Base-by-base conservation (phyloP, 345 rosid genomes). In the Salix viminalis region DNA sequence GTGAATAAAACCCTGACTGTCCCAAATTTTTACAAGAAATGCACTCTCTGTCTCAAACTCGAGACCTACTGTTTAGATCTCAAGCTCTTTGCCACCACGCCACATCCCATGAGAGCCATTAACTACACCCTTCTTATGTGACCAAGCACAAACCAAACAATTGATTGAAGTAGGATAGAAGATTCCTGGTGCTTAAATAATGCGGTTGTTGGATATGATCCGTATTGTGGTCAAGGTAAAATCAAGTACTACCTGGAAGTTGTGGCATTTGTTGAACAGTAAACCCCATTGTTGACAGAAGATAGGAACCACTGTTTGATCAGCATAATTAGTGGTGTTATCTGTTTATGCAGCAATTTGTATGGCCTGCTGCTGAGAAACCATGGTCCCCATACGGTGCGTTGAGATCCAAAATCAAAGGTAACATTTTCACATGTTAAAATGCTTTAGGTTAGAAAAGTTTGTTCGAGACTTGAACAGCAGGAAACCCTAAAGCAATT, bases 381-480 rank as follows among this genome's bases (percentile, higher is more conserved):
- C 73, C 42, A 37, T 56, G 79, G 60, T 56, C 67, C 79, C 69
- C 73, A 39, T 21, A 50, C 46, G 62, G 50, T 70, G 41, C 77
- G 75, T 69, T 71, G 73, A 34, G 67, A 54, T 77, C 60, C 80
- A 64, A 62, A 62, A 48, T 50, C 15, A 62, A 48, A 54, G 61
- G 83, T 78, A 64, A 19, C 13, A 14, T 8, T 78, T 41, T n/a
- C 46, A 73, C 52, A 34, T 54, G 56, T 8, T 44, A 79, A 73
- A 81, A 34, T 18, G 58, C 58, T 80, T 77, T 66, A 30, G 62
- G 65, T 67, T 65, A 74, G 67, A 75, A 80, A 79, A 74, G 72
- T 19, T 58, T 32, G 75, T 81, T 79, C 30, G 73, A 70, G 83
- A 79, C 83, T 83, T 83, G 85, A 60, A 80, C 60, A 68, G 61